Percentiles rank a stretch among this genome's conserved stretches.
Evolutionary conservation across 768 basidiomycete species (phyloP).

Genomic region (Russula virescens): DNA sequence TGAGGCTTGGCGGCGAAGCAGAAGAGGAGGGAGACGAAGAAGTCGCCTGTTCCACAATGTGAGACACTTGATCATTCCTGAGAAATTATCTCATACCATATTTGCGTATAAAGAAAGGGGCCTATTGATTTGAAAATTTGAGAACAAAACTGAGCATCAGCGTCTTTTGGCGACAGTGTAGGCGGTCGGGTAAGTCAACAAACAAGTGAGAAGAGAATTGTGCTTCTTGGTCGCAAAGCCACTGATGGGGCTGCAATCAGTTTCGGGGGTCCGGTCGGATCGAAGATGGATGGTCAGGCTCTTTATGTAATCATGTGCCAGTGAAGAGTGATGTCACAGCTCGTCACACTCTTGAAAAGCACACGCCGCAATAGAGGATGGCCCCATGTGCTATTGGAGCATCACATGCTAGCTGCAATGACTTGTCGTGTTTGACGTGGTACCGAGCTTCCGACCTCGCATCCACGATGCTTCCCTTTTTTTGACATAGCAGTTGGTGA

Average conservation of each 20-base stretch:
- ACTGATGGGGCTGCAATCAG: not conserved
- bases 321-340: no score
- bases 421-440: no score
- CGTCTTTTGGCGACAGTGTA: not conserved
- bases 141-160: slow-evolving; percentile 2
- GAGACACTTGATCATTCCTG: not conserved
- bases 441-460: no score
- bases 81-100: slow-evolving; percentile 4
- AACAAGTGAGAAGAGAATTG: not conserved
- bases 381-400: no score
- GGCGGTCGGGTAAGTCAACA: not conserved
- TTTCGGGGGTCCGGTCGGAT: not conserved
- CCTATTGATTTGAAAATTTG: not conserved
- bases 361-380: no score
- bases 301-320: not conserved
- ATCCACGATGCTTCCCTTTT: no score
- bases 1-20: slow-evolving; percentile 16
- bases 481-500: no score
- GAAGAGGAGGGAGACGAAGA: slow-evolving; percentile 9
- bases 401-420: no score
- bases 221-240: not conserved
- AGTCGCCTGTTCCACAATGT: not conserved
- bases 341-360: no score
- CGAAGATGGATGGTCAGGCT: not conserved
- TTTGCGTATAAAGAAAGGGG: not conserved